Evolutionary conservation across 2,329 filamentous ascomycete species (phyloP).

Genomic region (Paraphaeosphaeria sporulosa): DNA sequence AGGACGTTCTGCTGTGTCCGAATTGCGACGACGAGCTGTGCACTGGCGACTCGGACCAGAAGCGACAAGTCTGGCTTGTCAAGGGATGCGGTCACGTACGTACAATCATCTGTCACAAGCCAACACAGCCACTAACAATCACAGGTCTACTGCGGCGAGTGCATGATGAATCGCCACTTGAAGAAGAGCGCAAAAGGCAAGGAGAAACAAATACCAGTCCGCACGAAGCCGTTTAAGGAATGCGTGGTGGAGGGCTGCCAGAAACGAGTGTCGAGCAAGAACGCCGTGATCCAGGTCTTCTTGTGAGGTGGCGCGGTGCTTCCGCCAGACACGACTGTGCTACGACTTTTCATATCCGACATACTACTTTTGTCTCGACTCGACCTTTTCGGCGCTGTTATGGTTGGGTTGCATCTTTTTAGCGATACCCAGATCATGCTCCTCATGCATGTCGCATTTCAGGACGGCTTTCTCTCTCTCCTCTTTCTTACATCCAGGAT

Average conservation of each 20-base stretch:
- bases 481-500: not conserved
- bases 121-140: slow-evolving; percentile 15
- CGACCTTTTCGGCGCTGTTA: not conserved
- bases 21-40: slow-evolving; percentile 87
- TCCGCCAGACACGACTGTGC: not conserved
- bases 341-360: slow-evolving; percentile 5
- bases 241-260: slow-evolving; percentile 57
- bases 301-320: slow-evolving; percentile 29
- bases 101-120: slow-evolving; percentile 22
- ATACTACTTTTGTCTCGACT: not conserved
- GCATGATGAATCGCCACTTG: slow-evolving; percentile 51
- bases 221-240: slow-evolving; percentile 51
- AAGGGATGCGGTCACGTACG: slow-evolving; percentile 91
- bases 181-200: slow-evolving; percentile 51
- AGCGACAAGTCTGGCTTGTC: slow-evolving; percentile 91
- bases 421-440: slow-evolving; percentile 10
- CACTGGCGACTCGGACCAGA: slow-evolving; percentile 69
- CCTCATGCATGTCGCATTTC: not conserved
- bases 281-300: slow-evolving; percentile 53
- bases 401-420: not conserved
- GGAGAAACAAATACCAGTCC: slow-evolving; percentile 36
- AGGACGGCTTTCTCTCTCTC: not conserved
- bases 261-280: slow-evolving; percentile 42
- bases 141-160: slow-evolving; percentile 63
- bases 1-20: slow-evolving; percentile 80